Evolutionary conservation across 345 rosid genomes (phyloP).

Genomic region (Eutrema japonicum): DNA sequence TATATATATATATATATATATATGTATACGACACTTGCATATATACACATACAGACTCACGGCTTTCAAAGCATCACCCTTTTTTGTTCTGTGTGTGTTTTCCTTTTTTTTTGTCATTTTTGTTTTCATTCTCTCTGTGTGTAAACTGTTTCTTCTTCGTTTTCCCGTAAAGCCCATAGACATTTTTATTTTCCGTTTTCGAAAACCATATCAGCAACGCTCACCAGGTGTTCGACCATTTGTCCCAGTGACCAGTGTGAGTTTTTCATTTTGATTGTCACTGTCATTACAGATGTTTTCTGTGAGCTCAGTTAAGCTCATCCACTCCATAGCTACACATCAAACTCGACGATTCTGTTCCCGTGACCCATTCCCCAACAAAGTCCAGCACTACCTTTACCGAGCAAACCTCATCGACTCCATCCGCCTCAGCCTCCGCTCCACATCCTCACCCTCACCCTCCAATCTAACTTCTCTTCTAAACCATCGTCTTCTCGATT

Average conservation of each 20-base stretch:
- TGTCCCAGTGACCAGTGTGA: constrained; percentile 19
- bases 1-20: not conserved
- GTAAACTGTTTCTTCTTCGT: not conserved
- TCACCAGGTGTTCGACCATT: constrained; percentile 38
- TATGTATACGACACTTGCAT: not conserved
- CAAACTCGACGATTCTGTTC: constrained; percentile 54
- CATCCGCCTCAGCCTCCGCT: constrained; percentile 72
- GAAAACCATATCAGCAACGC: constrained; percentile 3
- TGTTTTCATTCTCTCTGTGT: not conserved
- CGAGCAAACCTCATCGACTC: constrained; percentile 75
- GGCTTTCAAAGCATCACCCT: too few relatives aligned
- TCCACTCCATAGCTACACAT: constrained; percentile 31
- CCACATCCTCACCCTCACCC: constrained; percentile 45
- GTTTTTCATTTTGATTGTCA: not conserved
- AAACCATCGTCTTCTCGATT: constrained; percentile 68
- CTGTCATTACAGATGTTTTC: constrained; percentile 47
- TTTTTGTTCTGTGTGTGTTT: not conserved
- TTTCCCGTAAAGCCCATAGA: not conserved
- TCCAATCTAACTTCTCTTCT: constrained; percentile 46
- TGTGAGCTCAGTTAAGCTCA: constrained; percentile 29
- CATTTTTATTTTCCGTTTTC: not conserved
- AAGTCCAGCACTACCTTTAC: constrained; percentile 70
- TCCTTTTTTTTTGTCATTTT: not conserved
- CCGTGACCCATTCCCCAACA: constrained; percentile 78
- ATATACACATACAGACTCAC: not conserved